These are phyloP conservation scores for Carpinus fangiana DNA, from an alignment of 306 rosid species.

Conservation along the genomic window DNA sequence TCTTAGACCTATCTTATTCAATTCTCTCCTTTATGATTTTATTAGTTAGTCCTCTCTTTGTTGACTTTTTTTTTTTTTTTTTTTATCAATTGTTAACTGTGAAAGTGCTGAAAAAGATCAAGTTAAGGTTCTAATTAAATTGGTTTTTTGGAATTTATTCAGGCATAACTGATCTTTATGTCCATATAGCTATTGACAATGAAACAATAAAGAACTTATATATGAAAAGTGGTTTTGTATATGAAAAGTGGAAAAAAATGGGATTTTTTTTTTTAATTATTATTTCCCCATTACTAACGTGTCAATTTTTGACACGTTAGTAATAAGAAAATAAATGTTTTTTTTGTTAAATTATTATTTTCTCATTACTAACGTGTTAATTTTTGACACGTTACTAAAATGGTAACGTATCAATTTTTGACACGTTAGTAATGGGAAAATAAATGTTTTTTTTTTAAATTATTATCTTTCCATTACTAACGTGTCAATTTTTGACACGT, in stretches of 20 bases:
- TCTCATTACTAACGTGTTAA: too few species aligned
- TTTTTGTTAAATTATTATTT: too few species aligned
- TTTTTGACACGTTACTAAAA: too few species aligned
- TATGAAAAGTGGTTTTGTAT: conserved; percentile 69
- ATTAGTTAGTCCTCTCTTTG: background rate
- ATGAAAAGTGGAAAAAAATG: conserved; percentile 46
- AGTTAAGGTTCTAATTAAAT: background rate
- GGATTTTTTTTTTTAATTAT: too few species aligned
- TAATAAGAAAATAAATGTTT: too few species aligned
- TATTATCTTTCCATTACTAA: too few species aligned
- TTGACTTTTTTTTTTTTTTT: background rate
- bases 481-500: too few species aligned
- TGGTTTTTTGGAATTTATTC: conserved; percentile 20
- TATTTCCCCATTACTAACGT: too few species aligned
- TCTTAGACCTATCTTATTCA: conserved; percentile 16
- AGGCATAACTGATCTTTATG: conserved; percentile 92
- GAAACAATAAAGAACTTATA: conserved; percentile 78
- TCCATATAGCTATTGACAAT: conserved; percentile 88
- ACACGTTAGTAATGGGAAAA: too few species aligned
- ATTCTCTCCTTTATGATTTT: background rate
- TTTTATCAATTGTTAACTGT: background rate
- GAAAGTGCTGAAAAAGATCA: background rate
- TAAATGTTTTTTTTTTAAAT: too few species aligned
- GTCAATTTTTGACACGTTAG: too few species aligned
- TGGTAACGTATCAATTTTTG: too few species aligned